A percentile compares a stretch with the other conserved stretches of the same genome.
Conservation (phyloP, 2,329 filamentous ascomycete genomes). For the Botrytis deweyae region DNA sequence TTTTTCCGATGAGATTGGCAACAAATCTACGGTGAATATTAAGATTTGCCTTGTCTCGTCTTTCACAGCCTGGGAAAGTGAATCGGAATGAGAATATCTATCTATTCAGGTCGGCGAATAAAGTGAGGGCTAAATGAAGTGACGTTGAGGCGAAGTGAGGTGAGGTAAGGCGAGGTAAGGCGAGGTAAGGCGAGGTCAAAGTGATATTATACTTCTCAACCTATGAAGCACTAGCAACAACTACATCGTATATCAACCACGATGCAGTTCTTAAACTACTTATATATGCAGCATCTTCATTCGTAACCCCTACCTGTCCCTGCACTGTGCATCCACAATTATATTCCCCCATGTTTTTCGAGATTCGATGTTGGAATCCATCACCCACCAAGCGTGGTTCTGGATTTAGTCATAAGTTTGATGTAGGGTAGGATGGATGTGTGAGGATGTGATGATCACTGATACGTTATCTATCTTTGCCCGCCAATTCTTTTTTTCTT, state of each 20-base stretch:
- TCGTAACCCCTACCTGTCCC: background rate
- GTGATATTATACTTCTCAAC: background rate
- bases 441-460: background rate
- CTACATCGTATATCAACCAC: background rate
- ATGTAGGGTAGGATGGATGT: background rate
- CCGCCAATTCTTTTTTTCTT: background rate
- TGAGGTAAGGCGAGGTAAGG: background rate
- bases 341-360: background rate
- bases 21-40: background rate
- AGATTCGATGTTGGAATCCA: background rate
- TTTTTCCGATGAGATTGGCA: conserved; percentile 5
- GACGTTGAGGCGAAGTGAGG: background rate
- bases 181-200: background rate
- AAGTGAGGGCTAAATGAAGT: background rate
- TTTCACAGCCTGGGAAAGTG: background rate
- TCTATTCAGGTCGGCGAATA: too few relatives aligned
- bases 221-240: conserved; percentile 3
- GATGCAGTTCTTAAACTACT: background rate
- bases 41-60: background rate
- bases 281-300: background rate
- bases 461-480: conserved; percentile 4
- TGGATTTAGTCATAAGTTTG: background rate
- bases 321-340: background rate
- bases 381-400: background rate
- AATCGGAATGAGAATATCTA: background rate